Evolutionary conservation across 208 protist species (phyloP), one percentile per base, ranked within the genome.

Genomic region (Leishmania guyanensis): DNA sequence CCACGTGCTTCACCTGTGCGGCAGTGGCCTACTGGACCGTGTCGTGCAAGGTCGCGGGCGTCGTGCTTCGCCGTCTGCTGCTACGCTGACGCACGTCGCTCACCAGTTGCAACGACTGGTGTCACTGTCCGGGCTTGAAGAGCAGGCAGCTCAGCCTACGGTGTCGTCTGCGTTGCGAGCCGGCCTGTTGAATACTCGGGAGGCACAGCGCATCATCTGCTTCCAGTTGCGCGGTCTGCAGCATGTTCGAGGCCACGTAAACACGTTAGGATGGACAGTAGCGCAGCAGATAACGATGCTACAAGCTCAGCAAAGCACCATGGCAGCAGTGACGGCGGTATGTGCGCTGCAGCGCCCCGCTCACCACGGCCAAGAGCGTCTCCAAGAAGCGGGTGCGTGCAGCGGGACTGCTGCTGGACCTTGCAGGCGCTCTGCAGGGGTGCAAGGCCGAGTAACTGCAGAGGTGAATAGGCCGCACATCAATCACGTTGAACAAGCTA

Each of bases 1-100:
- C 9, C 82, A 85, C 54, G 77, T 85, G 26, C 62, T 85, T 54
- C 82, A 81, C 36, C 69, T 85, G n/a, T 81, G 82, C 62, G 77
- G 70, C 0, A 51, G 20, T 39, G 77, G 82, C 5, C 36, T 78
- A 48, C 77, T 81, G 69, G 58, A 78, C 72, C 58, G 82, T 22
- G 69, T 39, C 51, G 71, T 72, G n/a, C 62, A 53, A 22, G 70
- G 68, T 39, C 77, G 77, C 3, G 77, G 70, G 20, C 76, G 82
- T 64, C 77, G 77, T 46, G 77, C 76, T 12, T 36, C 62, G 29
- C 77, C 82, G 16, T 78, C 82, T 4, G 58, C 77, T 26, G 46
- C 62, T 5, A 73, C 71, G 3, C 46, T 80, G 60, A 58, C 39
- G 8, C 62, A 62, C 26, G 77, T 81, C 20, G 39, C 77, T 43